phyloP scores from a whole-genome alignment of 768 basidiomycete species.

The Fistulinella prunicolor region DNA sequence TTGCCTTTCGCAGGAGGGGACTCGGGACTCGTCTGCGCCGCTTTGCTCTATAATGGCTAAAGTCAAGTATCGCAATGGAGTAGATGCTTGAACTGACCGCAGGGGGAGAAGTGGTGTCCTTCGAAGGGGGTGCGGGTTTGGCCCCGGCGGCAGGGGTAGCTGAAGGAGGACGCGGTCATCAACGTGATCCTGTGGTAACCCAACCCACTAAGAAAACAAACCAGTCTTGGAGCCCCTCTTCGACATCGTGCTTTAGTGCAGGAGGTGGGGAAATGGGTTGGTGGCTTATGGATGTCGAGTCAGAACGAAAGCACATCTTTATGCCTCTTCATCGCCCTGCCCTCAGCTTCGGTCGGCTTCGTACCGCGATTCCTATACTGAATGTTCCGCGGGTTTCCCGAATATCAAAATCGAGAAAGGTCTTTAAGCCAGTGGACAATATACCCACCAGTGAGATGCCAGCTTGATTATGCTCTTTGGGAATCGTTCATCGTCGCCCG shows the following conservation, averaged over 20 bases:
- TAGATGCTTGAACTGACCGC: slow-evolving; percentile 7
- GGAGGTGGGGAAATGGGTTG: slow-evolving; percentile 1
- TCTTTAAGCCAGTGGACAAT: background rate
- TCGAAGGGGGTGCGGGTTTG: slow-evolving; percentile 22
- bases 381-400: slow-evolving; percentile 4
- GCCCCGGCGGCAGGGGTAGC: slow-evolving; percentile 13
- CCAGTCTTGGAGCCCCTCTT: slow-evolving; percentile 25
- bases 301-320: slow-evolving; percentile 14
- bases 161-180: slow-evolving; percentile 16
- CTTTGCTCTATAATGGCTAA: slow-evolving; percentile 19
- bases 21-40: slow-evolving; percentile 17
- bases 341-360: slow-evolving; percentile 24
- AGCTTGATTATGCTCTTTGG: slow-evolving; percentile 10
- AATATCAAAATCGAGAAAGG: slow-evolving; percentile 4
- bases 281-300: background rate
- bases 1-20: slow-evolving; percentile 29
- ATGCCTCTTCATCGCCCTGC: slow-evolving; percentile 25
- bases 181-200: background rate
- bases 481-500: background rate
- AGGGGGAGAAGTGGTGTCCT: slow-evolving; percentile 17
- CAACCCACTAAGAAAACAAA: slow-evolving; percentile 19
- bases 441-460: slow-evolving; percentile 8
- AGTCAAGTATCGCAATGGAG: background rate
- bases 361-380: slow-evolving; percentile 12
- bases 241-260: slow-evolving; percentile 19